These are phyloP conservation scores for Botryotinia convoluta DNA, from an alignment of 2,329 filamentous ascomycete species.

Conservation along the genomic window DNA sequence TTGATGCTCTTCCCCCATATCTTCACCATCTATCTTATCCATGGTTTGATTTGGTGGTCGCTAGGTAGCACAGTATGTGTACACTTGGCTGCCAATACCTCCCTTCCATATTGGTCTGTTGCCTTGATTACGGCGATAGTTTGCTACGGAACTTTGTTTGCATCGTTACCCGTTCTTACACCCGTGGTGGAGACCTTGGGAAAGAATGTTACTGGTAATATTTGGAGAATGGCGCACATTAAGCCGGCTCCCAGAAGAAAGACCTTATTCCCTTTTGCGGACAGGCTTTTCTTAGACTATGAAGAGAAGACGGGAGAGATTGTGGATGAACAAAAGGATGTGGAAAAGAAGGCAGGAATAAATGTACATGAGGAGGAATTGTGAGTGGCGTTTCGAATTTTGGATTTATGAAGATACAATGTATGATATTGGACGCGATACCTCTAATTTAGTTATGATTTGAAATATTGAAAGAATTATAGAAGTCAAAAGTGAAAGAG, in stretches of 20 bases:
- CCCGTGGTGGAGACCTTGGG: slow-evolving; percentile 32
- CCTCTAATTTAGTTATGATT: background rate
- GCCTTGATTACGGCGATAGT: slow-evolving; percentile 7
- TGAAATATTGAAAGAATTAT: background rate
- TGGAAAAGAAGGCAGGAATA: slow-evolving; percentile 6
- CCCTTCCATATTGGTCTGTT: slow-evolving; percentile 31
- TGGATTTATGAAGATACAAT: background rate
- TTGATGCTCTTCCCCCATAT: slow-evolving; percentile 47
- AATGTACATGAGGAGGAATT: slow-evolving; percentile 1
- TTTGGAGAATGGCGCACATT: slow-evolving; percentile 24
- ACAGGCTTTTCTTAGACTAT: slow-evolving; percentile 17
- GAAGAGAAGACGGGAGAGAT: background rate
- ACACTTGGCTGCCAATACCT: slow-evolving; percentile 24
- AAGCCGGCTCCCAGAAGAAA: slow-evolving; percentile 19
- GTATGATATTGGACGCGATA: background rate
- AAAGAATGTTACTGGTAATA: slow-evolving; percentile 25
- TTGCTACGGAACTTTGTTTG: slow-evolving; percentile 12
- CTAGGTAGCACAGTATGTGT: slow-evolving; percentile 33
- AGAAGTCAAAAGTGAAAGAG: background rate
- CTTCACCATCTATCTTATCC: slow-evolving; percentile 49
- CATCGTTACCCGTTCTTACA: slow-evolving; percentile 28
- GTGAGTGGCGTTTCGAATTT: background rate
- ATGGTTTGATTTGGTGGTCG: slow-evolving; percentile 41
- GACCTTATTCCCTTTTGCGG: slow-evolving; percentile 25
- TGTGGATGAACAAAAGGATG: background rate